Conservation (phyloP, 371 early-diverging fungal species). For the Coemansia sp. region DNA sequence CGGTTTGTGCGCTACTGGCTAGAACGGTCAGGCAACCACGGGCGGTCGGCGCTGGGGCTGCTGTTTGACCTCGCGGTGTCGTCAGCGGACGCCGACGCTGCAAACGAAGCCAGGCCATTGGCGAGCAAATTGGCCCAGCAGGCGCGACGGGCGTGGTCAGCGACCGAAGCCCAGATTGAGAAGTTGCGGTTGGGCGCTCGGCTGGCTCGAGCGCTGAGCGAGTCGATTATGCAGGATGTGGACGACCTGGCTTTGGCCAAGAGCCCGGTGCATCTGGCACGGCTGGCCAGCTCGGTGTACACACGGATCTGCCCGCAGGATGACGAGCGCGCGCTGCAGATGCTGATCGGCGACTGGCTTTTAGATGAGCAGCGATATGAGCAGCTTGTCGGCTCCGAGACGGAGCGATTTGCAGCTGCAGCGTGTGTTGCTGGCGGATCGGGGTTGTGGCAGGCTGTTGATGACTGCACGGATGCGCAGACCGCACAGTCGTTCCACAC, state of each 20-base stretch:
- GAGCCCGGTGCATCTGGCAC: constrained; percentile 29
- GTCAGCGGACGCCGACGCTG: background rate
- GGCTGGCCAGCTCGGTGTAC: constrained; percentile 26
- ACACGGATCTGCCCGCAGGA: constrained; percentile 28
- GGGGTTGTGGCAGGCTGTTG: constrained; percentile 28
- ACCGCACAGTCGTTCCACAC: constrained; percentile 26
- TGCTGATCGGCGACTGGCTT: constrained; percentile 22
- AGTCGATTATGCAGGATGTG: constrained; percentile 16
- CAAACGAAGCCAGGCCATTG: background rate
- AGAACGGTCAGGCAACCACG: constrained; percentile 13
- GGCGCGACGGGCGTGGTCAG: constrained; percentile 34
- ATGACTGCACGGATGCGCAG: background rate
- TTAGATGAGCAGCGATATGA: constrained; percentile 5
- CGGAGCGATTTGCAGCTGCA: background rate
- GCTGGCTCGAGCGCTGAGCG: constrained; percentile 28
- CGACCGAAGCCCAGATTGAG: constrained; percentile 26
- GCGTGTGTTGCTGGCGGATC: constrained; percentile 15
- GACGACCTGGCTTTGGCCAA: constrained; percentile 12
- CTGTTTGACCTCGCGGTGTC: constrained; percentile 29
- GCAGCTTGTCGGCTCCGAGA: background rate
- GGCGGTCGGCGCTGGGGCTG: constrained; percentile 26
- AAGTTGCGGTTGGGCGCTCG: constrained; percentile 16
- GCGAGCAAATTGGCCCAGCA: constrained; percentile 10
- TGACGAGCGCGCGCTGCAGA: background rate
- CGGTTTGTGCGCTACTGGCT: constrained; percentile 41